A percentile compares a stretch with the other conserved stretches of the same genome.
These are phyloP conservation scores for Silene latifolia DNA, from an alignment of 148 eudicot genomes.

Conservation along the genomic window DNA sequence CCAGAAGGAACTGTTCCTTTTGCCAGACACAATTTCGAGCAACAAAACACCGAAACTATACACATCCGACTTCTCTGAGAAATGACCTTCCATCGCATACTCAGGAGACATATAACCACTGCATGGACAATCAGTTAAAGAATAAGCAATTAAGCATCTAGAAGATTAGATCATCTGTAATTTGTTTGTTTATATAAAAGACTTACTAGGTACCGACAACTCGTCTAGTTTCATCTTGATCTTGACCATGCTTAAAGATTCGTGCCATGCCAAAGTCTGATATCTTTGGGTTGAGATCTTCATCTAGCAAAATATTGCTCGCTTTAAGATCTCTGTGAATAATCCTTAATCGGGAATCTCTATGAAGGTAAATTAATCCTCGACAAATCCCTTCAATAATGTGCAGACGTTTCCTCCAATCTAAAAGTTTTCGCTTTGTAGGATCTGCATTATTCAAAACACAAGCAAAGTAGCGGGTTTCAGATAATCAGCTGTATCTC, in stretches of 20 bases:
- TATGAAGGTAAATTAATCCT: slow-evolving; percentile 46
- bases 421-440: slow-evolving; percentile 10
- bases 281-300: slow-evolving; percentile 37
- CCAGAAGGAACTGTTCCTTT: neutral
- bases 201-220: slow-evolving; percentile 50
- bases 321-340: slow-evolving; percentile 46
- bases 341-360: slow-evolving; percentile 41
- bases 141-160: no score
- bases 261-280: slow-evolving; percentile 46
- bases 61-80: neutral
- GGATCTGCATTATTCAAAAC: slow-evolving; percentile 17
- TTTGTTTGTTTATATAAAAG: neutral
- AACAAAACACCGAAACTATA: neutral
- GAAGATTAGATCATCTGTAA: no score
- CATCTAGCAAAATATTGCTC: slow-evolving; percentile 41
- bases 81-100: neutral
- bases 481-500: no score
- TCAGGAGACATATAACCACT: neutral
- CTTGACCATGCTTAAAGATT: slow-evolving; percentile 30
- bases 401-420: slow-evolving; percentile 33
- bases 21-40: neutral
- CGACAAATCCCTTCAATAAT: slow-evolving; percentile 35
- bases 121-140: neutral
- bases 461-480: neutral
- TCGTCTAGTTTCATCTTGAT: slow-evolving; percentile 33